These are phyloP conservation scores for Byssochlamys sp. DNA, from an alignment of 2,329 filamentous ascomycete species.

Conservation along the genomic window DNA sequence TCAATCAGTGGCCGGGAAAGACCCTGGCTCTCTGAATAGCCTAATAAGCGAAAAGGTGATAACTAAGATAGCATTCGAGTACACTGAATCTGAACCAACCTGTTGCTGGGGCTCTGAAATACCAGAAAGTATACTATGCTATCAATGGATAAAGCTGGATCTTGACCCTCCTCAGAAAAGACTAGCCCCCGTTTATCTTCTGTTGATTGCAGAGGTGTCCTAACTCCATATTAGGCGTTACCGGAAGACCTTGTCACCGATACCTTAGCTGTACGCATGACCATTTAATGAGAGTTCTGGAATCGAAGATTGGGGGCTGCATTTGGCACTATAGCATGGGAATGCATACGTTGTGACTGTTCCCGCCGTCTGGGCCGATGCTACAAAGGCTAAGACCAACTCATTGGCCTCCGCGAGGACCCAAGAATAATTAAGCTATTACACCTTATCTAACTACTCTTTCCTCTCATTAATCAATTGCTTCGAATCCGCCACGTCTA, in stretches of 20 bases:
- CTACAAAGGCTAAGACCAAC: slow-evolving; percentile 12
- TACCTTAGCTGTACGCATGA: slow-evolving; percentile 9
- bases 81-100: neutral
- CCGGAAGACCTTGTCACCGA: slow-evolving; percentile 6
- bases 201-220: slow-evolving; percentile 5
- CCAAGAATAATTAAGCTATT: too few species aligned
- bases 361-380: slow-evolving; percentile 21
- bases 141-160: slow-evolving; percentile 16
- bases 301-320: slow-evolving; percentile 6
- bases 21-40: slow-evolving; percentile 4
- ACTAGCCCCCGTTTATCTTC: neutral
- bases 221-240: slow-evolving; percentile 5
- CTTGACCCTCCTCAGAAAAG: neutral
- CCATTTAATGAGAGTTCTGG: slow-evolving; percentile 7
- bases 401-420: neutral
- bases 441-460: too few species aligned
- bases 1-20: slow-evolving; percentile 12
- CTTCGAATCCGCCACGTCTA: too few species aligned
- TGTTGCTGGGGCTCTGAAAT: slow-evolving; percentile 14
- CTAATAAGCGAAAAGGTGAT: slow-evolving; percentile 15
- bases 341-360: slow-evolving; percentile 17
- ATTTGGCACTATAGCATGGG: slow-evolving; percentile 6
- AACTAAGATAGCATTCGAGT: slow-evolving; percentile 10
- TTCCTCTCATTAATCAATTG: too few species aligned
- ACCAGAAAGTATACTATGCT: slow-evolving; percentile 7